These are phyloP conservation scores for Sporothrix euskadiensis DNA, from an alignment of 2,329 filamentous ascomycete genomes.

Conservation along the genomic window DNA sequence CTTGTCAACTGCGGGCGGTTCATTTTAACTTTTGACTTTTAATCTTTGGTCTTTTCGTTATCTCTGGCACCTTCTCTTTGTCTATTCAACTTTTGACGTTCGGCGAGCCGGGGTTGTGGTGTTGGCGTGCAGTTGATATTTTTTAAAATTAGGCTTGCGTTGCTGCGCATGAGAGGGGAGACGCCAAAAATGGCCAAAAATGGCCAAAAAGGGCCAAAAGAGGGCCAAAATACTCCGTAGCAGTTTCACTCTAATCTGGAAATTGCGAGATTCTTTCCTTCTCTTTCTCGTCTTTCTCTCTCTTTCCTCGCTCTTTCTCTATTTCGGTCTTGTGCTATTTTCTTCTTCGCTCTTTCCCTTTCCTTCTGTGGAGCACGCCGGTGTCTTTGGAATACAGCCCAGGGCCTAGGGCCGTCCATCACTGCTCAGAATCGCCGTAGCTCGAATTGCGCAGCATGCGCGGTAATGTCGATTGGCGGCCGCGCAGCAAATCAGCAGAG, in stretches of 20 bases:
- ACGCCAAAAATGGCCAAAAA: background rate
- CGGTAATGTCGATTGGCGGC: slow-evolving; percentile 1
- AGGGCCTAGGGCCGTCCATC: background rate
- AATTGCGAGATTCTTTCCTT: slow-evolving; percentile 11
- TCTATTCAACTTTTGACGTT: slow-evolving; percentile 2
- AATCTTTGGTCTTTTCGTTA: background rate
- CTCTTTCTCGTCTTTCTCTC: background rate
- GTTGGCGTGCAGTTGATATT: slow-evolving; percentile 3
- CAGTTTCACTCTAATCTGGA: background rate
- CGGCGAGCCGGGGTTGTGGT: slow-evolving; percentile 10
- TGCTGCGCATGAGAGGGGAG: background rate
- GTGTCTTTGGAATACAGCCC: background rate
- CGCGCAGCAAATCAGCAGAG: background rate
- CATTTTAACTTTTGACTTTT: background rate
- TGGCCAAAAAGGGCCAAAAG: background rate
- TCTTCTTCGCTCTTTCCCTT: background rate
- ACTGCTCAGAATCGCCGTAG: slow-evolving; percentile 11
- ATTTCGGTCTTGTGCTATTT: background rate
- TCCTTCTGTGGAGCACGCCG: background rate
- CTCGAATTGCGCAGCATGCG: slow-evolving; percentile 7
- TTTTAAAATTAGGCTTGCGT: slow-evolving; percentile 25
- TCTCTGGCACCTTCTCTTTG: background rate
- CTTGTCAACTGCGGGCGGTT: background rate
- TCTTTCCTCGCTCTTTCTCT: background rate
- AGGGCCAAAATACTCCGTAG: background rate